phyloP scores from a whole-genome alignment of 75 land plant genomes.

The Selaginella tamariscina region DNA sequence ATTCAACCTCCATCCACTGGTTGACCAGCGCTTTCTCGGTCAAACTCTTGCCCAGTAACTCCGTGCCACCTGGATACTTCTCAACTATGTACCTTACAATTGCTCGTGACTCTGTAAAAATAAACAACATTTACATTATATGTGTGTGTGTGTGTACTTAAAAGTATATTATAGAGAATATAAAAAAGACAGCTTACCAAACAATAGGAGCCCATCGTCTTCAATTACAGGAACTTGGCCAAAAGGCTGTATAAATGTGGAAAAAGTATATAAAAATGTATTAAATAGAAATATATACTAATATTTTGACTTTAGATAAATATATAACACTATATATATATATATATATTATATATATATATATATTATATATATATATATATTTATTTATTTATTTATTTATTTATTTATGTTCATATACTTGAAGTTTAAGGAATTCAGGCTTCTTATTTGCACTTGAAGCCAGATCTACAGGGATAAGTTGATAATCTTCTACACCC shows the following conservation, averaged over 20 bases:
- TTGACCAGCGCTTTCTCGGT: constrained; percentile 39
- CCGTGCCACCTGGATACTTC: constrained; percentile 28
- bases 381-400: constrained; percentile 23
- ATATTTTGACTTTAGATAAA: too few species aligned
- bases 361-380: background rate
- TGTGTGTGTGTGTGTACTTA: too few species aligned
- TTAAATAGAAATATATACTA: too few species aligned
- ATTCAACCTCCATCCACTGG: constrained; percentile 58
- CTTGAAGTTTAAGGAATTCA: constrained; percentile 41
- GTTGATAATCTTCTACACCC: constrained; percentile 37
- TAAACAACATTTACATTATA: background rate
- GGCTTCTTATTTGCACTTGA: constrained; percentile 47
- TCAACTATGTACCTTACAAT: constrained; percentile 46
- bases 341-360: too few species aligned
- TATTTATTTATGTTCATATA: too few species aligned
- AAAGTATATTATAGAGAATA: background rate
- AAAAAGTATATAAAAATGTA: background rate
- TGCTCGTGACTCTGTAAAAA: constrained; percentile 48
- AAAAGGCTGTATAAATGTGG: constrained; percentile 38
- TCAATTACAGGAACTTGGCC: constrained; percentile 46
- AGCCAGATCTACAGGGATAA: constrained; percentile 27
- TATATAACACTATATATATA: too few species aligned
- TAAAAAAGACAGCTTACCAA: too few species aligned
- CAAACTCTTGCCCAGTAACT: constrained; percentile 25
- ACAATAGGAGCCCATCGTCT: constrained; percentile 45